These are phyloP conservation scores for Pluteus cervinus DNA, from an alignment of 768 basidiomycete species.

Conservation along the genomic window DNA sequence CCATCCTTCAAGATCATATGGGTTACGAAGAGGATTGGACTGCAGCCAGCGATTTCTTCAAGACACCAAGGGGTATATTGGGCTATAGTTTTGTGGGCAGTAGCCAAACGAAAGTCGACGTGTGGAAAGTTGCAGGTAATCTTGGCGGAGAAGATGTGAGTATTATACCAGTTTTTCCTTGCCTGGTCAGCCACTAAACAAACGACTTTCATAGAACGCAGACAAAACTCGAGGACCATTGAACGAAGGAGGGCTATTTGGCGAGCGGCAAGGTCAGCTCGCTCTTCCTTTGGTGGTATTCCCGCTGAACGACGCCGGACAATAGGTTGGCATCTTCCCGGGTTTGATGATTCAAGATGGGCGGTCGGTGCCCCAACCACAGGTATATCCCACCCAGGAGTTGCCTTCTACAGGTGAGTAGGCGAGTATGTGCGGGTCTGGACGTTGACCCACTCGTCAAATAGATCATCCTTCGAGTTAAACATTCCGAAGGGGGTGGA, in stretches of 20 bases:
- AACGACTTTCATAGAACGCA: conserved; percentile 25
- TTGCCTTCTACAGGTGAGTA: conserved; percentile 39
- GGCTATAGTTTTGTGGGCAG: conserved; percentile 40
- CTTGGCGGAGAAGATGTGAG: conserved; percentile 40
- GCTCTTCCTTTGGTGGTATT: conserved; percentile 6
- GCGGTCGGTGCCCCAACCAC: conserved; percentile 30
- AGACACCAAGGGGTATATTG: conserved; percentile 41
- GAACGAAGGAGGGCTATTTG: conserved; percentile 56
- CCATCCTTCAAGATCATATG: conserved; percentile 51
- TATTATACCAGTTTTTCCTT: neutral
- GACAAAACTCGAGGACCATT: conserved; percentile 48
- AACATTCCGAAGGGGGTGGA: conserved; percentile 39
- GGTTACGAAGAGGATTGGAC: conserved; percentile 41
- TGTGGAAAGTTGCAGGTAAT: conserved; percentile 49
- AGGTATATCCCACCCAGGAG: conserved; percentile 37
- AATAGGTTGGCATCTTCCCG: conserved; percentile 53
- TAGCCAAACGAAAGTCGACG: conserved; percentile 25
- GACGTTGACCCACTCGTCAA: neutral
- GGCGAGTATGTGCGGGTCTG: neutral
- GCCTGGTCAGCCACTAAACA: too few species aligned
- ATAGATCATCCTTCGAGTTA: conserved; percentile 36
- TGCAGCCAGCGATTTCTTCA: conserved; percentile 38
- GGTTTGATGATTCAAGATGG: conserved; percentile 45
- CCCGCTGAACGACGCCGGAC: too few species aligned
- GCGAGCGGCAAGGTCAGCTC: conserved; percentile 41